Evolutionary conservation across 768 basidiomycete species (phyloP).

Genomic region (Gymnopilus junonius): DNA sequence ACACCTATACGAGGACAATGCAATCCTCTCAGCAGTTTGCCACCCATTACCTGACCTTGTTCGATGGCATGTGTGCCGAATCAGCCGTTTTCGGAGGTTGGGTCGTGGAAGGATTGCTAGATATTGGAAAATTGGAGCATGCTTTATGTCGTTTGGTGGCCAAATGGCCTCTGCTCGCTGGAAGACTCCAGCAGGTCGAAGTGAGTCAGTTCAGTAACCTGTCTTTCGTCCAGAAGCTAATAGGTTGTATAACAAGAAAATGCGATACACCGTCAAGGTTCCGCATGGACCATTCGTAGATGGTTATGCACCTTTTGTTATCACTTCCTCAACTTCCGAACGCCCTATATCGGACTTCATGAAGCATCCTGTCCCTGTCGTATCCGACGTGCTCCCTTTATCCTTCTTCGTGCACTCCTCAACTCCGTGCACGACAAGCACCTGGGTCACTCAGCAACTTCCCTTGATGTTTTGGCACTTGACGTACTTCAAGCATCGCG

Average conservation of each 20-base stretch:
- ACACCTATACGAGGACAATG: neutral
- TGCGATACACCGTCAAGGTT: slow-evolving; percentile 24
- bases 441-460: slow-evolving; percentile 35
- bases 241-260: neutral
- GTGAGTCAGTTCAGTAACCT: neutral
- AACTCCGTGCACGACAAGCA: slow-evolving; percentile 35
- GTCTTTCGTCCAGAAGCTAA: neutral
- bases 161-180: neutral
- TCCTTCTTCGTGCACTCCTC: slow-evolving; percentile 39
- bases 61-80: slow-evolving; percentile 31
- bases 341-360: slow-evolving; percentile 39
- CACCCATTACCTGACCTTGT: slow-evolving; percentile 34
- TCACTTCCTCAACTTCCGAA: slow-evolving; percentile 36
- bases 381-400: slow-evolving; percentile 37
- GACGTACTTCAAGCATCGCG: slow-evolving; percentile 34
- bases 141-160: slow-evolving; percentile 22
- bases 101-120: slow-evolving; percentile 41
- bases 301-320: slow-evolving; percentile 35
- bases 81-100: slow-evolving; percentile 42
- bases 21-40: neutral
- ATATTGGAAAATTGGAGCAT: slow-evolving; percentile 28
- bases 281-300: slow-evolving; percentile 26
- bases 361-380: slow-evolving; percentile 30
- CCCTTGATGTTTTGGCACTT: slow-evolving; percentile 48
- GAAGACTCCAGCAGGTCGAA: neutral